These are phyloP conservation scores for Colletotrichum siamense DNA, from an alignment of 2,329 filamentous ascomycete genomes.

Conservation along the genomic window DNA sequence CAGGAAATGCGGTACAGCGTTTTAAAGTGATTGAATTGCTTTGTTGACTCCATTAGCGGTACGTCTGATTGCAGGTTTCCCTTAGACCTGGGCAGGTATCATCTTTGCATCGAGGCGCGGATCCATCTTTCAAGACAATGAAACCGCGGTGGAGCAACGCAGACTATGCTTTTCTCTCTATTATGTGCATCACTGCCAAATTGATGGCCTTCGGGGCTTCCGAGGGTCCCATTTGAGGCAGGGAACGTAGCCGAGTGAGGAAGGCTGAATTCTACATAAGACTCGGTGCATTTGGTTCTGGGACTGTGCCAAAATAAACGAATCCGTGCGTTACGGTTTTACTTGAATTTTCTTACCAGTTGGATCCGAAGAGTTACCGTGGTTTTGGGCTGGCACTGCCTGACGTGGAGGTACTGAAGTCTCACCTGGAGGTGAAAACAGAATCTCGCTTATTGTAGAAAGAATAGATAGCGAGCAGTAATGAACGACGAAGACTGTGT, in stretches of 20 bases:
- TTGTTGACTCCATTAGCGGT: background rate
- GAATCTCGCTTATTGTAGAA: rapidly evolving
- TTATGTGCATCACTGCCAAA: background rate
- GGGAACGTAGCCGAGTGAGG: background rate
- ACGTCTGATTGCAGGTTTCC: background rate
- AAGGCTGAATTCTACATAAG: background rate
- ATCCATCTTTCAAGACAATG: background rate
- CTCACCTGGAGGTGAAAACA: background rate
- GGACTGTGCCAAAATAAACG: too few species aligned
- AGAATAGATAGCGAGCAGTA: background rate
- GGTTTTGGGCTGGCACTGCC: background rate
- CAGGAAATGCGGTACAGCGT: background rate
- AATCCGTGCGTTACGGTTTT: too few species aligned
- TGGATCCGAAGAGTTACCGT: background rate
- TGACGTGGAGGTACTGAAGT: background rate
- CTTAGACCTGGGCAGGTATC: background rate
- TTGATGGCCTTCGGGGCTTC: background rate
- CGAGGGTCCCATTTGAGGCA: background rate
- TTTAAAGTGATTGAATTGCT: background rate
- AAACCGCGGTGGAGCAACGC: too few species aligned
- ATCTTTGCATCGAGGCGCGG: background rate
- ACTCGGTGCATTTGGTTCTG: background rate
- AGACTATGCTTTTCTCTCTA: background rate
- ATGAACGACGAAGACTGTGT: background rate
- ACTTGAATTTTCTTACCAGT: too few species aligned